Evolutionary conservation across 2,329 filamentous ascomycete species (phyloP), one percentile per base, ranked within the genome.

Genomic region (Pseudogymnoascus sp.): DNA sequence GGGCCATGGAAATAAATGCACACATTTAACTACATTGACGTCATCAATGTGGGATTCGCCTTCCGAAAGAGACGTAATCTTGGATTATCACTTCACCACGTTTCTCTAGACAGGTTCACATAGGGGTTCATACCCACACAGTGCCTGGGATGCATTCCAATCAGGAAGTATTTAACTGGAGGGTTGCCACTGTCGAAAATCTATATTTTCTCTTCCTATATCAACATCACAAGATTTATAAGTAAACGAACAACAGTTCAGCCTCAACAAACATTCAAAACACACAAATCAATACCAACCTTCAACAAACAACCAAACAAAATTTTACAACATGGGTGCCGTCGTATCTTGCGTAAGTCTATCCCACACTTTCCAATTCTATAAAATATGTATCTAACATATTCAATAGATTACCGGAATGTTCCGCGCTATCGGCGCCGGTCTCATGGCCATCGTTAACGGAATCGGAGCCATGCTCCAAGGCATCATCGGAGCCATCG

Each of bases 381-480:
- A 35, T 14, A 29, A 37, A 37, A 16, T 16, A 10, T 11, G 14
- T 16, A 65, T 67, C 67, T 70, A 59, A 42, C 38, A 24, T 37
- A 37, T 24, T 31, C 33, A n/a, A 67, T 47, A 74, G 72, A 72
- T 74, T 62, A 65, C 67, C 31, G 65, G 66, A 62, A 53, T 73
- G 44, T 73, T 71, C 68, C 71, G 68, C 38, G 70, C 72, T 61
- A 73, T 74, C 64, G 72, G 72, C 35, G 63, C 68, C 26, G 69
- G 69, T 44, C 67, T 74, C 42, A 73, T 82, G 78, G 78, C 78
- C 67, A 77, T 85, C 66, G 78, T 85, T 66, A 81, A 82, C 67
- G 80, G 77, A 61, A 82, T 85, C 66, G 82, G 71, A 40, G 64
- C 64, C n/a, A 66, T 72, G 31, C 69, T 73, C n/a, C 66, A 70